Evolutionary conservation across 1,284 basidiomycete species (phyloP), one percentile per base, ranked within the genome.

Genomic region (Chalciporus sp.): DNA sequence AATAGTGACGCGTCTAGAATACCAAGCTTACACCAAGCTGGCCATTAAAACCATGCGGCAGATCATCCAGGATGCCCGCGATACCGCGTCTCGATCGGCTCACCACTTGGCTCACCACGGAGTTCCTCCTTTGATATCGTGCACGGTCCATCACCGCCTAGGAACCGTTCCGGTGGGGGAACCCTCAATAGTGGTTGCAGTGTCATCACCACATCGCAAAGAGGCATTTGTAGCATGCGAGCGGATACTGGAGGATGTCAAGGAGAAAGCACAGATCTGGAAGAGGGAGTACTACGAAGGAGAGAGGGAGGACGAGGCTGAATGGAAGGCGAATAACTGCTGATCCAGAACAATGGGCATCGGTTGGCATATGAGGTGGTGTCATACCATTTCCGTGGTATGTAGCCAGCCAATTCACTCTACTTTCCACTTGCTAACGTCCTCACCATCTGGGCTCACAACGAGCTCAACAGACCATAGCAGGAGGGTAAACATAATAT

Each of bases 281-380:
- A 95, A 95, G 75, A 75, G 87, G 62, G 94, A 95, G 67, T 90
- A 84, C 63, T 94, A 94, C 66, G 83, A 85, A 65, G 86, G 82
- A 9, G 79, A 82, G 60, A 69, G 70, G 49, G 83, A 85, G 37
- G 78, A 76, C 45, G 77, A 77, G 49, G 85, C 88, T 14, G 79
- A 84, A 63, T 92, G 90, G 90, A 92, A 92, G 72, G 80, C 78
- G 52, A 92, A 92, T 49, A 65, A 57, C 26, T 56, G 56, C 48
- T 67, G 56, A 64, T 46, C 47, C 55, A 14, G 33, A 55, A 42
- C 39, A 46, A 60, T 20, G 44, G 19, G 28, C 39, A 45, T 49
- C 47, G 53, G 55, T 46, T 42, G 42, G 55, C 31, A 48, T 42
- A 28, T 26, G 23, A 37, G 43, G 56, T 28, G 43, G 42, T 47